Evolutionary conservation across 768 basidiomycete species (phyloP).

Genomic region (Nidularia sp.): DNA sequence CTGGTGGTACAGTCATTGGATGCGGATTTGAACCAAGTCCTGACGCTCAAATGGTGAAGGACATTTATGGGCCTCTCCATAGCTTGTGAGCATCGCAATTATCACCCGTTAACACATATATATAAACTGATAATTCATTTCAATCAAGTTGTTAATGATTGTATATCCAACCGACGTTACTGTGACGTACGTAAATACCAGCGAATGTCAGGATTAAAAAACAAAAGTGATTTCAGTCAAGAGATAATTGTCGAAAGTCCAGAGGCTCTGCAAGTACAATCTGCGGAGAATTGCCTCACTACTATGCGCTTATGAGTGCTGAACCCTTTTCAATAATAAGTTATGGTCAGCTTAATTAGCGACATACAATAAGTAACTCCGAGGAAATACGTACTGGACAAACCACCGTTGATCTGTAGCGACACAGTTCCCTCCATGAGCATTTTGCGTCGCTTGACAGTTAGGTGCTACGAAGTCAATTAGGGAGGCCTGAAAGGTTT

Average conservation of each 20-base stretch:
- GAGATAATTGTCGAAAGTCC: too few relatives aligned
- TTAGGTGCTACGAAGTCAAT: constrained; percentile 38
- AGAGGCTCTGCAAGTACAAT: too few relatives aligned
- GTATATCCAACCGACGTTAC: too few relatives aligned
- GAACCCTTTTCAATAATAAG: constrained; percentile 7
- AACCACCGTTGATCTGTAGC: constrained; percentile 44
- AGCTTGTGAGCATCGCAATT: too few relatives aligned
- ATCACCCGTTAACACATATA: too few relatives aligned
- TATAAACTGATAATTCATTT: too few relatives aligned
- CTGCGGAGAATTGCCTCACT: too few relatives aligned
- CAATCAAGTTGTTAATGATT: too few relatives aligned
- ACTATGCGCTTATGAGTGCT: constrained; percentile 7
- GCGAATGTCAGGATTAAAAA: too few relatives aligned
- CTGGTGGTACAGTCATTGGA: constrained; percentile 32
- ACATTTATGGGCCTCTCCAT: background rate
- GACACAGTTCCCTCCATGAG: constrained; percentile 46
- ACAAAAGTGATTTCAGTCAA: too few relatives aligned
- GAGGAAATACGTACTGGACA: constrained; percentile 33
- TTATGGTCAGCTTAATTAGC: background rate
- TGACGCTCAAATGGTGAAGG: constrained; percentile 19
- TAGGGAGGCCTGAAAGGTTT: constrained; percentile 24
- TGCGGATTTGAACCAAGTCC: constrained; percentile 36
- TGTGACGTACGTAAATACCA: too few relatives aligned
- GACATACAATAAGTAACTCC: too few relatives aligned
- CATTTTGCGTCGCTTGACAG: constrained; percentile 45